Percentiles rank a stretch among this genome's conserved stretches.
phyloP scores from a whole-genome alignment of 2,329 filamentous ascomycete genomes.

The Xylaria polymorpha region DNA sequence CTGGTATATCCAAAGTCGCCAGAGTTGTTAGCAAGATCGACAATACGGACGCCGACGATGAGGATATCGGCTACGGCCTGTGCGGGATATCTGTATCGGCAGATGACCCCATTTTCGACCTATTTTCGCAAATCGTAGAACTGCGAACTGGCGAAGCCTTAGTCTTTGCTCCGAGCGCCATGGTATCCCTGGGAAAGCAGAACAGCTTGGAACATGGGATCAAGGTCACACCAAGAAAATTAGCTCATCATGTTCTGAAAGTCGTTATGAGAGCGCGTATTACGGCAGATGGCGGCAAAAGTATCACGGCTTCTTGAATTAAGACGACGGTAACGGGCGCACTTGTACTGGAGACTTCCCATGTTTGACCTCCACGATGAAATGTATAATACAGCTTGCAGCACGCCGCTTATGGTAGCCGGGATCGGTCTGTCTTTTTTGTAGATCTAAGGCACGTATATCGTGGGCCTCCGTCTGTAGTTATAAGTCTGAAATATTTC shows the following conservation, averaged over 20 bases:
- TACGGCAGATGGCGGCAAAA: slow-evolving; percentile 59
- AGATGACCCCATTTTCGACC: slow-evolving; percentile 42
- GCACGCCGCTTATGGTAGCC: no score
- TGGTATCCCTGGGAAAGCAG: slow-evolving; percentile 49
- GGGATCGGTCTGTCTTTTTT: no score
- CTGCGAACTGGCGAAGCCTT: slow-evolving; percentile 60
- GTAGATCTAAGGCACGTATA: no score
- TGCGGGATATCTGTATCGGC: slow-evolving; percentile 15
- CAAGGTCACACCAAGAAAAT: slow-evolving; percentile 40
- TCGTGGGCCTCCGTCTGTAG: background rate
- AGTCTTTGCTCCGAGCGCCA: slow-evolving; percentile 59
- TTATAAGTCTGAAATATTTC: background rate
- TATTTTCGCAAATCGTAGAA: slow-evolving; percentile 58
- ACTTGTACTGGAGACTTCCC: no score
- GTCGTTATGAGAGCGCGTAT: slow-evolving; percentile 56
- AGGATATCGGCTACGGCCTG: background rate
- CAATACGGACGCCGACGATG: background rate
- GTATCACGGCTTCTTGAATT: slow-evolving; percentile 55
- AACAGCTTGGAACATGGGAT: slow-evolving; percentile 12
- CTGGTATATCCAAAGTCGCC: slow-evolving; percentile 31
- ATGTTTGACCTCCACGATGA: no score
- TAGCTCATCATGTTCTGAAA: slow-evolving; percentile 56
- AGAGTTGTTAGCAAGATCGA: background rate
- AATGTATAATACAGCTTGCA: no score
- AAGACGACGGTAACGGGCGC: background rate